These are phyloP conservation scores for Monosporascus ibericus DNA, from an alignment of 2,329 filamentous ascomycete species.

Conservation along the genomic window DNA sequence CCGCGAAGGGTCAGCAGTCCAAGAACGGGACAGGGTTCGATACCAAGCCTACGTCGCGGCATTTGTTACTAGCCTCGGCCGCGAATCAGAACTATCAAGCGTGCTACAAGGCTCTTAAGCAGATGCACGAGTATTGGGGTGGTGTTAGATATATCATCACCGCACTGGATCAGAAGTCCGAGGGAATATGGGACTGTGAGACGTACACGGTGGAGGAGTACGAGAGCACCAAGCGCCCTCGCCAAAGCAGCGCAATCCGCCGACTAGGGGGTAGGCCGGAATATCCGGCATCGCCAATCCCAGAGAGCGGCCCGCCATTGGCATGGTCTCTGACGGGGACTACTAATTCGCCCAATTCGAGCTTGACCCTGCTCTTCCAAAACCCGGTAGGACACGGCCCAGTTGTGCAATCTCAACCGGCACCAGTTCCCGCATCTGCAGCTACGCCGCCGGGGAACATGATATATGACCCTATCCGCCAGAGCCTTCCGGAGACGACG, in stretches of 20 bases:
- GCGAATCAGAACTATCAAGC: slow-evolving; percentile 83
- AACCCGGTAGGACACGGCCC: slow-evolving; percentile 30
- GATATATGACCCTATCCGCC: slow-evolving; percentile 55
- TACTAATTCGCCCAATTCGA: slow-evolving; percentile 78
- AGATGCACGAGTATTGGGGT: slow-evolving; percentile 79
- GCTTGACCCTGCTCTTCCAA: slow-evolving; percentile 74
- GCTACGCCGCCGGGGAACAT: slow-evolving; percentile 51
- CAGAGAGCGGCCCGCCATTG: slow-evolving; percentile 46
- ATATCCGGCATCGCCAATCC: slow-evolving; percentile 37
- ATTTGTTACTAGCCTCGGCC: slow-evolving; percentile 71
- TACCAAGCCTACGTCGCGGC: slow-evolving; percentile 50
- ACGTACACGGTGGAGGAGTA: slow-evolving; percentile 68
- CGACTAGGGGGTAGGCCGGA: slow-evolving; percentile 40
- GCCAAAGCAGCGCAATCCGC: slow-evolving; percentile 34
- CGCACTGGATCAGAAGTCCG: slow-evolving; percentile 79
- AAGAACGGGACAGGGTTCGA: slow-evolving; percentile 13
- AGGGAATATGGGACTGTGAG: slow-evolving; percentile 75
- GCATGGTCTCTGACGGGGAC: slow-evolving; percentile 86
- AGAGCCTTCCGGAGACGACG: slow-evolving; percentile 43
- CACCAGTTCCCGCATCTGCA: slow-evolving; percentile 28
- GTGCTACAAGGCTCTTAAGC: slow-evolving; percentile 77
- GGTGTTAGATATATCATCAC: slow-evolving; percentile 83
- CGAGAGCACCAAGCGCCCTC: slow-evolving; percentile 58
- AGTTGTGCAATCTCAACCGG: slow-evolving; percentile 10
- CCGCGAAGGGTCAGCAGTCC: slow-evolving; percentile 15